Evolutionary conservation across 2,329 filamentous ascomycete species (phyloP).

Genomic region (Purpureocillium lavendulum): DNA sequence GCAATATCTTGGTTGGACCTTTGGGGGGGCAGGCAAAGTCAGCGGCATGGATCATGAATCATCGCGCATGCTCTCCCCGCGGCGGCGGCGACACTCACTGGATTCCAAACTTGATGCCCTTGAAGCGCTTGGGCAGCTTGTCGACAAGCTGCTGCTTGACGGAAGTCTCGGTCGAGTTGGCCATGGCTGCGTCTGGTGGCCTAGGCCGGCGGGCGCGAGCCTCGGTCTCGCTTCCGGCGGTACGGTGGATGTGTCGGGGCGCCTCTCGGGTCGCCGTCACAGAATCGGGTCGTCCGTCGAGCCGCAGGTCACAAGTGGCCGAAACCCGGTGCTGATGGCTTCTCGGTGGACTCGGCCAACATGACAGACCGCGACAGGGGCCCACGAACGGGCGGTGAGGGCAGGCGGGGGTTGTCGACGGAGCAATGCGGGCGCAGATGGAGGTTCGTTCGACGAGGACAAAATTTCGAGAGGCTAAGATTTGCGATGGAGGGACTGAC

Average conservation of each 20-base stretch:
- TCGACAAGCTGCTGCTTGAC: conserved; percentile 79
- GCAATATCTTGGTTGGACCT: conserved; percentile 91
- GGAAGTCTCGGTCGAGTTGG: conserved; percentile 5
- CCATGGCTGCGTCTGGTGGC: conserved; percentile 2
- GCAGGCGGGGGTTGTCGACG: neutral
- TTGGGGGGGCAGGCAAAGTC: neutral
- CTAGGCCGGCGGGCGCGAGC: too few species aligned
- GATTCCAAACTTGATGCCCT: conserved; percentile 85
- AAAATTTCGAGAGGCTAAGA: neutral
- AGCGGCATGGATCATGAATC: neutral
- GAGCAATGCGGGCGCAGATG: too few species aligned
- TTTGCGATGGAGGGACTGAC: too few species aligned
- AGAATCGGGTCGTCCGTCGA: neutral
- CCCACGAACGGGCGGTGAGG: neutral
- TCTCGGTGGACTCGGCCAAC: conserved; percentile 1
- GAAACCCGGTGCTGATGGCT: conserved; percentile 3
- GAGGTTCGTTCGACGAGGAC: neutral
- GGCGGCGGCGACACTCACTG: conserved; percentile 49
- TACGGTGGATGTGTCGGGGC: too few species aligned
- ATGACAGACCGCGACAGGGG: conserved; percentile 3
- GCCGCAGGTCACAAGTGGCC: conserved; percentile 2
- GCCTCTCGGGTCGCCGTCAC: too few species aligned
- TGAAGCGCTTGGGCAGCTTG: conserved; percentile 80
- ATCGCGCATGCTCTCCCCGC: neutral
- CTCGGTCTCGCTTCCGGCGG: too few species aligned